These are phyloP conservation scores for Debaryomyces nepalensis DNA, from an alignment of 1,139 yeast genomes.

Conservation along the genomic window DNA sequence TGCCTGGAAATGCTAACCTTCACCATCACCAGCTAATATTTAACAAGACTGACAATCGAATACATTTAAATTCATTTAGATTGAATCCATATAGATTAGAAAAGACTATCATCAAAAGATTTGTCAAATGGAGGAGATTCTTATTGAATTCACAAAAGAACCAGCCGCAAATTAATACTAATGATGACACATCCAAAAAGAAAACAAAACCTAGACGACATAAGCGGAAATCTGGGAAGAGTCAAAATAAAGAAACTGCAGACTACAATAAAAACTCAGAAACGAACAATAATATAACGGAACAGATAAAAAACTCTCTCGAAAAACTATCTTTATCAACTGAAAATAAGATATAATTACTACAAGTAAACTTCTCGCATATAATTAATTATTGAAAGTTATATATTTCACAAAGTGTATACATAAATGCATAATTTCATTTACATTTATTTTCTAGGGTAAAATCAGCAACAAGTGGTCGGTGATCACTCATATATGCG, in stretches of 20 bases:
- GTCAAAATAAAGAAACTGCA: neutral
- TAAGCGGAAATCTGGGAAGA: neutral
- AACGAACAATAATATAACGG: neutral
- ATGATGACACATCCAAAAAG: neutral
- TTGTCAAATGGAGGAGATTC: slow-evolving; percentile 10
- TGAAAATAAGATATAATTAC: too few relatives aligned
- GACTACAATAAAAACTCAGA: neutral
- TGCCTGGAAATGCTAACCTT: neutral
- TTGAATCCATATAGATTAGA: slow-evolving; percentile 7
- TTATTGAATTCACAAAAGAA: neutral
- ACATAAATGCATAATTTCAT: neutral
- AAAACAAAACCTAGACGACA: neutral
- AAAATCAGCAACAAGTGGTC: slow-evolving; percentile 57
- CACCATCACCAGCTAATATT: slow-evolving; percentile 3
- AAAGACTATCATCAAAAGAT: slow-evolving; percentile 5
- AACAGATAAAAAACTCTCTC: neutral
- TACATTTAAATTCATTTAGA: slow-evolving; percentile 2
- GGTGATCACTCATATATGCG: slow-evolving; percentile 54
- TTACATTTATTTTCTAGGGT: slow-evolving; percentile 20
- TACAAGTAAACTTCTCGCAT: too few relatives aligned
- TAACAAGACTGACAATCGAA: neutral
- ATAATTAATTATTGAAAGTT: too few relatives aligned
- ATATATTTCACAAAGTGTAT: too few relatives aligned
- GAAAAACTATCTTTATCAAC: too few relatives aligned
- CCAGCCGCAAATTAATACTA: neutral